Evolutionary conservation across 257 asterid species (phyloP).

Genomic region (Verbascum thapsus): DNA sequence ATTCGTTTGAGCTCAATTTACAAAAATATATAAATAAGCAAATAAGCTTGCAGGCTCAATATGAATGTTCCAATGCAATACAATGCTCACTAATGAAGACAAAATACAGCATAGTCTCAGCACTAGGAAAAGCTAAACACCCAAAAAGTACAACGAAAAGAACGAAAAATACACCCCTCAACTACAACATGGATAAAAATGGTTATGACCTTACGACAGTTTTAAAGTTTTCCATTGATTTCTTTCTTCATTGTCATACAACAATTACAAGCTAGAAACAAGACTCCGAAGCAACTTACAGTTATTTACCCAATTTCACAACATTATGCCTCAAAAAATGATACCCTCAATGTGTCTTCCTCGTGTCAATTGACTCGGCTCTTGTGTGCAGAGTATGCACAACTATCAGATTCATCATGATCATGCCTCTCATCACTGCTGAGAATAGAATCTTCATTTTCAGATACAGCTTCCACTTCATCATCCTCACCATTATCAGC

Average conservation of each 20-base stretch:
- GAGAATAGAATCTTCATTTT: slow-evolving; percentile 36
- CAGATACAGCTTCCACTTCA: slow-evolving; percentile 37
- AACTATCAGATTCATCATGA: slow-evolving; percentile 29
- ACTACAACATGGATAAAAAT: not conserved
- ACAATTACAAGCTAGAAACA: slow-evolving; percentile 13
- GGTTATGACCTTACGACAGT: not conserved
- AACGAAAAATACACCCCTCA: not conserved
- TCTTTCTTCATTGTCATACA: not conserved
- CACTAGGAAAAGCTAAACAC: not conserved
- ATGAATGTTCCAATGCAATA: slow-evolving; percentile 11
- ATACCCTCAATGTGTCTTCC: slow-evolving; percentile 13
- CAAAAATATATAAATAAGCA: not conserved
- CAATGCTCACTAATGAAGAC: not conserved
- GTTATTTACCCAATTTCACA: slow-evolving; percentile 7
- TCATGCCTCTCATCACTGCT: slow-evolving; percentile 37
- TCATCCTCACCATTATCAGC: too few species aligned
- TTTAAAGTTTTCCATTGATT: not conserved
- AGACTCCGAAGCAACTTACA: slow-evolving; percentile 9
- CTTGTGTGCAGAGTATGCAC: slow-evolving; percentile 45
- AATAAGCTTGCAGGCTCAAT: too few species aligned
- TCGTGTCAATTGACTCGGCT: slow-evolving; percentile 32
- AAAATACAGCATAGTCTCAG: slow-evolving; percentile 10
- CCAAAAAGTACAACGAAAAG: not conserved
- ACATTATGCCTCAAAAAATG: not conserved
- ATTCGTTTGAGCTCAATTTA: too few species aligned